Evolutionary conservation across 2,329 filamentous ascomycete species (phyloP).

Genomic region (Penicillium italicum): DNA sequence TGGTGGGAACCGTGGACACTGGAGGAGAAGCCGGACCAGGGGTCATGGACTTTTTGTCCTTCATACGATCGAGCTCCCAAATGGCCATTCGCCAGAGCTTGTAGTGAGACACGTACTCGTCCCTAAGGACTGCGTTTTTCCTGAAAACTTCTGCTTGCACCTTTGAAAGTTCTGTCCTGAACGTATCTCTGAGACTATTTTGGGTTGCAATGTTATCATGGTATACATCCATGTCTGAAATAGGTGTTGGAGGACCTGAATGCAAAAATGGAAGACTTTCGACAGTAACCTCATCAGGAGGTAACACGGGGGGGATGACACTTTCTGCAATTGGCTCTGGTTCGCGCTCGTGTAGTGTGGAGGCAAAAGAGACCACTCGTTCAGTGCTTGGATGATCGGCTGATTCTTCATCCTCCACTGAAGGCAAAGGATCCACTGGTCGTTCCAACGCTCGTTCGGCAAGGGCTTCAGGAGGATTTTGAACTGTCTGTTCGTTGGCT

Average conservation of each 20-base stretch:
- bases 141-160: constrained; percentile 37
- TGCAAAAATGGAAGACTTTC: constrained; percentile 47
- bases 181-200: constrained; percentile 38
- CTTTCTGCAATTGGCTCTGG: constrained; percentile 8
- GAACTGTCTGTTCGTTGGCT: constrained; percentile 31
- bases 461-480: not conserved
- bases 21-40: constrained; percentile 37
- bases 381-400: constrained; percentile 1
- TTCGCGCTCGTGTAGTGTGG: not conserved
- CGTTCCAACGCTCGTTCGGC: constrained; percentile 8
- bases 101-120: constrained; percentile 43
- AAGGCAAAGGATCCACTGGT: constrained; percentile 6
- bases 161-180: constrained; percentile 39
- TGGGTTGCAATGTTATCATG: constrained; percentile 42
- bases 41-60: constrained; percentile 37
- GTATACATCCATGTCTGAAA: constrained; percentile 45
- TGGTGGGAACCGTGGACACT: constrained; percentile 30
- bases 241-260: constrained; percentile 41
- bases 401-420: constrained; percentile 13
- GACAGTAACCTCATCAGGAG: constrained; percentile 33
- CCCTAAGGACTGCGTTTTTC: constrained; percentile 40
- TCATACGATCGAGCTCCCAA: constrained; percentile 42
- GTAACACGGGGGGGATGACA: constrained; percentile 4
- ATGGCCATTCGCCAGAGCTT: constrained; percentile 46
- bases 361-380: constrained; percentile 14